Evolutionary conservation across 192 early-diverging fungal genomes (phyloP), one percentile per base, ranked within the genome.

Genomic region (Chytriomyces confervae): DNA sequence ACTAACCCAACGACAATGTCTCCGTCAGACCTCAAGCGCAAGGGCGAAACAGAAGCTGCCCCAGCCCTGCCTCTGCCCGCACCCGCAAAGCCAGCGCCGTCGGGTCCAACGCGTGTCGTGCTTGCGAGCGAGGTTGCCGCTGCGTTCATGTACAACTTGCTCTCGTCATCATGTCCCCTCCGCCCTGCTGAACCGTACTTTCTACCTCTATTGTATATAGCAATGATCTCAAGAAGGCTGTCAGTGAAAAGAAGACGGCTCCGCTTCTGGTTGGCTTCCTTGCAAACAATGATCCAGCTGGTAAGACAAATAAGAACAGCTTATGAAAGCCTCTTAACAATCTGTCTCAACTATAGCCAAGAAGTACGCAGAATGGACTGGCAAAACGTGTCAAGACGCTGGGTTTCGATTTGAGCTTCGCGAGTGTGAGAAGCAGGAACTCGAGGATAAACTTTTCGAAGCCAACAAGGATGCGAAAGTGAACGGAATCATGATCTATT

Each of bases 401-500:
- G 98, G 98, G 18, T 88, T 98, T 6, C 87, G 85, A 61, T 99
- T 98, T 87, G 95, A 98, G 81, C 90, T 98, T 46, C 90, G 95
- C 36, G 89, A 93, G 79, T 91, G 93, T 60, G 82, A 89, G 46
- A 88, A 93, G 77, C 93, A 92, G 48, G 91, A 94, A 48, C 90
- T 99, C 24, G 96, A 97, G 81, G 87, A 91, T 65, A 85, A 85
- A 76, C 91, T 99, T 68, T 82, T 92, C 61, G 93, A 93, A 50
- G 98, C 97, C 13, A 99, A 99, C 83, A 83, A 90, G 61, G 98
- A 99, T 74, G 64, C 80, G 5, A 68, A 68, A 0, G 93, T 99
- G 23, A 91, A 96, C 81, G 98, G 98, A 43, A 97, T 99, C 76
- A 95, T 99, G 90, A 95, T 99, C 44, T 99, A 99, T 85, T 99